Base-by-base conservation (phyloP, 768 basidiomycete genomes). In the Amanita molliuscula region DNA sequence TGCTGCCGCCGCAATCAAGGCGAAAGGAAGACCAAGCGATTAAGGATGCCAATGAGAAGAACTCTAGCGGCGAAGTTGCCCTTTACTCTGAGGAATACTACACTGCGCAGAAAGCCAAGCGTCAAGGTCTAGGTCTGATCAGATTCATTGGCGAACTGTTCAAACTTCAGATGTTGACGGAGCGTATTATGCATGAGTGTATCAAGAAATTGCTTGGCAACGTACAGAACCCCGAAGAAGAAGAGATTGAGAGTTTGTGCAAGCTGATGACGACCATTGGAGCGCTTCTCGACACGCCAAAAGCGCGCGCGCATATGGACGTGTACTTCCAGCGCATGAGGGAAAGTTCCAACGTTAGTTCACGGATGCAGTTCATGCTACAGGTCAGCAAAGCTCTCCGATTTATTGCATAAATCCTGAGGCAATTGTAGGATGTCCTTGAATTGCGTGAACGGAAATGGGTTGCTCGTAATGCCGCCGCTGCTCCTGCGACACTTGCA, bases 171-270 rank as follows among this genome's bases (percentile, higher is more conserved):
- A 96, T 97, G 92, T 73, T 98, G 48, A 93, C 92, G 43, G 91
- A 93, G 70, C 84, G 91, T 57, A 95, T 98, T 70, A 99, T 98
- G 89, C 88, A 93, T 72, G 88, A 92, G 67, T 99, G 95, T 74
- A 83, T 97, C 63, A 91, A 92, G 78, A 93, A 95, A 69, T 77
- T 97, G 10, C 74, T 98, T 10, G 79, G 84, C 48, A 97, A 99
- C 62, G 85, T 95, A 51, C 84, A 91, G 57, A 88, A 90, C 59
- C 96, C 93, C 0, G 93, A 97, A 61, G 95, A 98, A 68, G 95
- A 97, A 70, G 94, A 96, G 61, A 88, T 99, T 55, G 95, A 98
- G 75, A 89, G 85, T 42, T 76, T 96, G 50, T 97, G 93, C 77
- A 92, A 91, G 64, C 77, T 98, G 48, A 65, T 99, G 47, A 77